A percentile compares a stretch with the other conserved stretches of the same genome.
These are phyloP conservation scores for Cajanus cajan DNA, from an alignment of 306 rosid genomes.

Conservation along the genomic window DNA sequence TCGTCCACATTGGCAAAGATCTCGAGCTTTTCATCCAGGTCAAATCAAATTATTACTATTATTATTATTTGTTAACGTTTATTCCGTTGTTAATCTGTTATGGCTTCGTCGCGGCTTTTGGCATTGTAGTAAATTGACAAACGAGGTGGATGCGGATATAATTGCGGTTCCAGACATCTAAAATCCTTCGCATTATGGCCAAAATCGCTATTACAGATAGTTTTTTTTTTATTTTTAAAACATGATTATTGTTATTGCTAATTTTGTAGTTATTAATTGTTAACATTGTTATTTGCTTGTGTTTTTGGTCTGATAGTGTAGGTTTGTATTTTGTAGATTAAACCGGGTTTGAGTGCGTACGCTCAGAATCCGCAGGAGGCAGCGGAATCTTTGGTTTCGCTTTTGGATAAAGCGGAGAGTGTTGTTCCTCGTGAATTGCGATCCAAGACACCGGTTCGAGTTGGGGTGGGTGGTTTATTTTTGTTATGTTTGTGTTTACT, in stretches of 20 bases:
- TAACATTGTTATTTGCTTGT: neutral
- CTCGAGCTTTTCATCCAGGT: slow-evolving; percentile 89
- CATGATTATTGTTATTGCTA: neutral
- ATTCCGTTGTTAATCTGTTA: too few relatives aligned
- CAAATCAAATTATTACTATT: neutral
- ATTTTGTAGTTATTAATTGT: too few relatives aligned
- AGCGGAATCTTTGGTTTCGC: slow-evolving; percentile 65
- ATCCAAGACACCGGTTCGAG: slow-evolving; percentile 82
- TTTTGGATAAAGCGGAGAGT: slow-evolving; percentile 67
- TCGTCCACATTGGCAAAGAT: slow-evolving; percentile 84
- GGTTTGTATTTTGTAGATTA: slow-evolving; percentile 37
- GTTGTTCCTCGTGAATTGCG: slow-evolving; percentile 78
- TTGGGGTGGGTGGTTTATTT: slow-evolving; percentile 62
- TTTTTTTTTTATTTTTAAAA: neutral
- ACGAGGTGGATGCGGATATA: too few relatives aligned
- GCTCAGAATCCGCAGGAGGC: slow-evolving; percentile 71
- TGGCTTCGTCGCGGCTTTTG: too few relatives aligned
- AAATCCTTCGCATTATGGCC: too few relatives aligned
- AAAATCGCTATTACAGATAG: too few relatives aligned
- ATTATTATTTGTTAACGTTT: neutral
- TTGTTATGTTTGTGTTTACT: neutral
- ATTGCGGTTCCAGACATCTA: too few relatives aligned
- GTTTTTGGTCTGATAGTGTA: neutral
- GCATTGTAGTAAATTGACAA: too few relatives aligned
- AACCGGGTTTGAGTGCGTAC: slow-evolving; percentile 79